Evolutionary conservation across 176 grass and related monocot genomes (phyloP).

Genomic region (Ampelocalamus luodianensis): DNA sequence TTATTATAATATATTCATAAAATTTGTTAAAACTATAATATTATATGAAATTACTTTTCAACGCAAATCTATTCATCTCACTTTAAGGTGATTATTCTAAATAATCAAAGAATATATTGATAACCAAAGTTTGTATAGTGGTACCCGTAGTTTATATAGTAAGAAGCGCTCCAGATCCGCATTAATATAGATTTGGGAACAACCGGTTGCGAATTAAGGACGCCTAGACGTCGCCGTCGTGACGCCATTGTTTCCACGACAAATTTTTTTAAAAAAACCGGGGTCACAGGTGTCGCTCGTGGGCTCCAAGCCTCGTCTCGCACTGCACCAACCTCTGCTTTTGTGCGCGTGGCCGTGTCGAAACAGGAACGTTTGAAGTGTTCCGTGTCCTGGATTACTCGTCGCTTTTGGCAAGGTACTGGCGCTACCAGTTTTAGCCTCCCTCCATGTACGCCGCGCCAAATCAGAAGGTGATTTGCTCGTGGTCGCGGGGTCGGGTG

Average conservation of each 20-base stretch:
- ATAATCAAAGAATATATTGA: too few species aligned
- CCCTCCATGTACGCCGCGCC: neutral
- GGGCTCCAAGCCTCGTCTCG: neutral
- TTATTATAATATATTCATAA: too few species aligned
- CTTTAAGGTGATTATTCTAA: too few species aligned
- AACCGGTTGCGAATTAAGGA: slow-evolving; percentile 19
- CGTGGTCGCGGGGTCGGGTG: neutral
- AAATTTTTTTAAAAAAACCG: neutral
- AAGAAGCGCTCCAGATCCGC: slow-evolving; percentile 23
- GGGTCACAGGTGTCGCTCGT: slow-evolving; percentile 39
- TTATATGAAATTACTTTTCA: too few species aligned
- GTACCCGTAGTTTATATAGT: too few species aligned
- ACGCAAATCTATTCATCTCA: too few species aligned
- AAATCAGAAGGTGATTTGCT: slow-evolving; percentile 5
- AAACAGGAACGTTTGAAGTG: neutral
- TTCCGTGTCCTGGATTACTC: neutral
- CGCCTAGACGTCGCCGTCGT: slow-evolving; percentile 35
- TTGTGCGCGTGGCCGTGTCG: slow-evolving; percentile 29
- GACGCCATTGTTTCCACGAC: slow-evolving; percentile 14
- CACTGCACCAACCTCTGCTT: slow-evolving; percentile 7
- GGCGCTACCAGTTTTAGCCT: neutral
- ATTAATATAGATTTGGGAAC: slow-evolving; percentile 2
- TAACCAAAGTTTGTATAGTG: too few species aligned
- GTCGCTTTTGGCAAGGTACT: neutral
- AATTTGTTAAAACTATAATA: too few species aligned